Percentiles rank a stretch among this genome's conserved stretches.
Conservation (phyloP, 805 yeast genomes). For the Saccharomycopsis lassenensis region DNA sequence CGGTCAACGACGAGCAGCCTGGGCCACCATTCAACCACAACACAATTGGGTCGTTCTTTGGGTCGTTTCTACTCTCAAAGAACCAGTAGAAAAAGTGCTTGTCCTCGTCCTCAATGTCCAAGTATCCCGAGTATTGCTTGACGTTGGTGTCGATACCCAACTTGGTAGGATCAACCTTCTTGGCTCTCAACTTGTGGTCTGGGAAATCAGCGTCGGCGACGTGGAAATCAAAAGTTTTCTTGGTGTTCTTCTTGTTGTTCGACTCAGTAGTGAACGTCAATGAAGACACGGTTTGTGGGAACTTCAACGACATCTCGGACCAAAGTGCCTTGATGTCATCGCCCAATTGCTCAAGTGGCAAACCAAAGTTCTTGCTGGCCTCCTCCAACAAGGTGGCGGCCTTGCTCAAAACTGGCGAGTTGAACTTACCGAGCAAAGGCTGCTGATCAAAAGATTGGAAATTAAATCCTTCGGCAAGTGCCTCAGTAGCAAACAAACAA, state of each 20-base stretch:
- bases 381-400: slow-evolving; percentile 29
- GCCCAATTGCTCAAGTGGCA: slow-evolving; percentile 39
- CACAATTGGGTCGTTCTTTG: slow-evolving; percentile 73
- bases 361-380: slow-evolving; percentile 41
- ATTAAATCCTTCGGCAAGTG: no score
- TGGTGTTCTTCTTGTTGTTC: slow-evolving; percentile 28
- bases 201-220: slow-evolving; percentile 28
- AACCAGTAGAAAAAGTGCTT: slow-evolving; percentile 92
- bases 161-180: slow-evolving; percentile 45
- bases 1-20: slow-evolving; percentile 88
- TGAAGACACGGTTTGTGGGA: slow-evolving; percentile 43
- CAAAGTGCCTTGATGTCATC: slow-evolving; percentile 41
- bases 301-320: slow-evolving; percentile 51
- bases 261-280: slow-evolving; percentile 43
- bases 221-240: slow-evolving; percentile 27
- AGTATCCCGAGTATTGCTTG: slow-evolving; percentile 75
- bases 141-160: slow-evolving; percentile 70
- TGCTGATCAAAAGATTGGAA: slow-evolving; percentile 3
- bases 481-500: no score
- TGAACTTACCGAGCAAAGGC: slow-evolving; percentile 11
- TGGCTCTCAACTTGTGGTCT: slow-evolving; percentile 49
- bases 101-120: slow-evolving; percentile 73
- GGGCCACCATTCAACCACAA: slow-evolving; percentile 95
- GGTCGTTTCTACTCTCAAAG: slow-evolving; percentile 86
- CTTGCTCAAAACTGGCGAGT: slow-evolving; percentile 1